Evolutionary conservation across 345 rosid genomes (phyloP), one percentile per base, ranked within the genome.

Genomic region (Moricandia moricandioides): DNA sequence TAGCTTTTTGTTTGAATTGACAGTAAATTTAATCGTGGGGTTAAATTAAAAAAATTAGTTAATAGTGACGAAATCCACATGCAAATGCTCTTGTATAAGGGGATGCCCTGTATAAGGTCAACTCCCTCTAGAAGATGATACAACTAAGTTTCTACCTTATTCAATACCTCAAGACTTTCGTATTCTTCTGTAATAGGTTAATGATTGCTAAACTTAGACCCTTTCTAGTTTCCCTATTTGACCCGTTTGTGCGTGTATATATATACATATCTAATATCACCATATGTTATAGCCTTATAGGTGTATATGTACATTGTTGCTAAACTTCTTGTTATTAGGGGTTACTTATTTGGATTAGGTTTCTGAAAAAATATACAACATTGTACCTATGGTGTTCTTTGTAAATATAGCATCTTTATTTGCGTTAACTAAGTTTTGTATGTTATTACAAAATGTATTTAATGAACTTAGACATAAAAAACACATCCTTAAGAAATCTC

Each of bases 31-130:
- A 55, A 0, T 6, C n/a, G 10, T 54, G 67, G 24, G 21, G 47
- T 35, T 18, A 7, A 16, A 16, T 4, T 8, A 3, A 58, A 30
- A 10, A 40, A 67, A 24, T 1, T 33, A 14, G 33, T 11, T 35
- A 21, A 13, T 63, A 71, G 65, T 58, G 60, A 65, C 65, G 29
- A 1, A 11, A 49, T 57, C 29, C 81, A 78, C 77, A 72, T 78
- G 81, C 76, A 71, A 71, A 65, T 71, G 63, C 67, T 47, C 39
- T 49, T 65, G 49, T 65, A 16, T 17, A 58, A 58, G 67, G 76
- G n/a, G n/a, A n/a, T n/a, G n/a, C n/a, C n/a, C n/a, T n/a, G 49
- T 65, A 17, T 18, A 58, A 58, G 67, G 77, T 71, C 81, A 78
- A 71, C 72, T 17, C 57, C 26, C 29, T 29, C 37, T 71, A 58